These are phyloP conservation scores for Centaurea solstitialis DNA, from an alignment of 129 eudicot species.

Conservation along the genomic window DNA sequence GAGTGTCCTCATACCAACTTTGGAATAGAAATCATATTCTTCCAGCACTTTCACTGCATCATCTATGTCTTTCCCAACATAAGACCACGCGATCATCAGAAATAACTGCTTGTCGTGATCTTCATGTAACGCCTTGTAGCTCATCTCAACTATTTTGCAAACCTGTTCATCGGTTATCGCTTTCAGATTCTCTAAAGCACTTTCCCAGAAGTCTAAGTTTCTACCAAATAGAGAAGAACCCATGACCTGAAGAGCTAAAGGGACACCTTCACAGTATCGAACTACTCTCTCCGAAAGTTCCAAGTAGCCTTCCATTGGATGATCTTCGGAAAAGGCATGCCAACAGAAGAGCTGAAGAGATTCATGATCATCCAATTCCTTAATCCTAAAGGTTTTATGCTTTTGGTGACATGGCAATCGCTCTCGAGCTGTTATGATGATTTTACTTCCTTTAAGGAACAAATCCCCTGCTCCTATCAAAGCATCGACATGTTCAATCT, in stretches of 20 bases:
- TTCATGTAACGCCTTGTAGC: slow-evolving; percentile 33
- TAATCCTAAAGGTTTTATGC: slow-evolving; percentile 7
- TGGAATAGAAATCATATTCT: slow-evolving; percentile 20
- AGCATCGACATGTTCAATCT: slow-evolving; percentile 23
- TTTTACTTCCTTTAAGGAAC: slow-evolving; percentile 29
- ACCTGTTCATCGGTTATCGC: slow-evolving; percentile 21
- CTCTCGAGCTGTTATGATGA: slow-evolving; percentile 28
- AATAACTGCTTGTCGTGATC: slow-evolving; percentile 31
- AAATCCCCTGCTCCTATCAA: slow-evolving; percentile 12
- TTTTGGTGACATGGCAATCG: slow-evolving; percentile 9
- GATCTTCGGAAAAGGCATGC: slow-evolving; percentile 32
- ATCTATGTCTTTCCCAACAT: slow-evolving; percentile 31
- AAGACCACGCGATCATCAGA: slow-evolving; percentile 30
- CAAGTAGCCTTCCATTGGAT: slow-evolving; percentile 14
- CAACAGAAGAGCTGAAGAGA: slow-evolving; percentile 32
- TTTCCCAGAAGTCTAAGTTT: slow-evolving; percentile 12
- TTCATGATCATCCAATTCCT: slow-evolving; percentile 16
- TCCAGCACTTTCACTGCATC: slow-evolving; percentile 11
- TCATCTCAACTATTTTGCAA: slow-evolving; percentile 20
- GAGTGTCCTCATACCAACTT: slow-evolving; percentile 34
- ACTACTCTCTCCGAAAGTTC: slow-evolving; percentile 14
- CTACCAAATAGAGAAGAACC: slow-evolving; percentile 37
- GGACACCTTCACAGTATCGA: slow-evolving; percentile 27
- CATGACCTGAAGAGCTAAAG: slow-evolving; percentile 32
- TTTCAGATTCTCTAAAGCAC: slow-evolving; percentile 25